These are phyloP conservation scores for Isatis tinctoria DNA, from an alignment of 345 rosid species.

Conservation along the genomic window DNA sequence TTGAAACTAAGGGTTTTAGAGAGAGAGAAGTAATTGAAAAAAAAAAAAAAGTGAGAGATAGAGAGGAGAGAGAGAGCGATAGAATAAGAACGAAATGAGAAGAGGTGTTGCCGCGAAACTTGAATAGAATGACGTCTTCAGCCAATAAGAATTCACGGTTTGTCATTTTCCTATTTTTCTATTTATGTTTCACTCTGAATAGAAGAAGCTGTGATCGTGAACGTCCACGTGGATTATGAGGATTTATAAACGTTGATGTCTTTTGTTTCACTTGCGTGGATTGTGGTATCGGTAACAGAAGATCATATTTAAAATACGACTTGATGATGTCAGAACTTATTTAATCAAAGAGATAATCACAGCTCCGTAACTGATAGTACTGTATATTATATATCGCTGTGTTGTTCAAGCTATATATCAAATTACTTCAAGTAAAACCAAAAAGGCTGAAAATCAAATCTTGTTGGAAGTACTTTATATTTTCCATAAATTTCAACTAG, in stretches of 20 bases:
- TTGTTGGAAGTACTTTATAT: no score
- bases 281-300: not conserved
- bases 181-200: not conserved
- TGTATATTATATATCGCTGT: no score
- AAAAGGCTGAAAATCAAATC: no score
- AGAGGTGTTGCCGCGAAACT: constrained; percentile 83
- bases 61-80: constrained; percentile 9
- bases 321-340: not conserved
- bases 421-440: no score
- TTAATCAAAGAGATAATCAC: not conserved
- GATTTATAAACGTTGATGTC: not conserved
- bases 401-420: no score
- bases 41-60: not conserved
- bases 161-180: not conserved
- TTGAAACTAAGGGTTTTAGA: constrained; percentile 20
- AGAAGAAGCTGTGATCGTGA: not conserved
- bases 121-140: constrained; percentile 46
- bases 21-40: constrained; percentile 8
- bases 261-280: not conserved
- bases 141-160: constrained; percentile 26
- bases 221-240: not conserved
- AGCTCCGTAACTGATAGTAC: no score
- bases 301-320: constrained; percentile 12
- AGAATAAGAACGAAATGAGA: constrained; percentile 5
- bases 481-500: no score